Evolutionary conservation across 805 yeast genomes (phyloP), one percentile per base, ranked within the genome.

Genomic region (Dipodascus geniculatus): DNA sequence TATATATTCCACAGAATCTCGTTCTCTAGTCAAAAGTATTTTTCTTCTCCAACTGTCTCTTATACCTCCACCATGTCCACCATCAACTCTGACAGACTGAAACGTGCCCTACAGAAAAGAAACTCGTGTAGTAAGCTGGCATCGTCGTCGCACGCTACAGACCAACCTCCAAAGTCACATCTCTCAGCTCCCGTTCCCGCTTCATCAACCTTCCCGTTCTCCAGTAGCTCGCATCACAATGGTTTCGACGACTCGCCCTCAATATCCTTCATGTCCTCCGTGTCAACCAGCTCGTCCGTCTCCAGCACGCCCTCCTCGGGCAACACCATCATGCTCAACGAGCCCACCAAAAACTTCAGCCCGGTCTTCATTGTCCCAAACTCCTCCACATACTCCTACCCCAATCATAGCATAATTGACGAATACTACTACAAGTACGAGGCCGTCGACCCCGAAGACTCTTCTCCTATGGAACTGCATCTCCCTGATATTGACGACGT

Each of bases 31-130:
- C n/a, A n/a, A n/a, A n/a, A n/a, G n/a, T n/a, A n/a, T n/a, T n/a
- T n/a, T n/a, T n/a, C n/a, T n/a, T n/a, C n/a, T n/a, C n/a, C n/a
- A n/a, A n/a, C n/a, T n/a, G n/a, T 28, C 11, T 28, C 11, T 28
- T 28, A 28, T 11, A 28, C 33, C 33, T 6, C 33, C 33, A 38
- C 44, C 4, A 38, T 38, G 44, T 38, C 44, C 17, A 38, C 44
- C 4, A 16, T 38, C 14, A 54, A 54, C 38, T 23, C 51, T 14
- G 56, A 54, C 35, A 51, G 56, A 48, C 38, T 54, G 22, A 48
- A 42, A 47, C 48, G 52, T 42, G 56, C 54, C 38, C 23, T 51
- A n/a, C 54, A 47, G 24, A 35, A 51, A 23, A 50, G 53, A 2
- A 23, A 51, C 17, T 14, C 53, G n/a, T 24, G 53, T 22, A 38